Evolutionary conservation across 441 rosid species (phyloP).

Genomic region (Populus hybrid): DNA sequence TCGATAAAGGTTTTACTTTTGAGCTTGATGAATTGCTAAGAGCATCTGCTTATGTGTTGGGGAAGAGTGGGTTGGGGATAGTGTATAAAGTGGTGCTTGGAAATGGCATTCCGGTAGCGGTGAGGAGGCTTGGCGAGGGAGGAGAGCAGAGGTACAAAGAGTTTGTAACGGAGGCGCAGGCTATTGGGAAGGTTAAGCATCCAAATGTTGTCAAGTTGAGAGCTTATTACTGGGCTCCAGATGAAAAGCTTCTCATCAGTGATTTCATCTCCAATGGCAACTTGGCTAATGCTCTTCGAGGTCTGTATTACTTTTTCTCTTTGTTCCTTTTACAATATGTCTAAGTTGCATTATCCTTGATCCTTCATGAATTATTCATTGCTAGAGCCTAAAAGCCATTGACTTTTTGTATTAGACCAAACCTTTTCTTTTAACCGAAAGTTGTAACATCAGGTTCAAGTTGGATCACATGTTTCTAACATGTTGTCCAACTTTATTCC

Average conservation of each 20-base stretch:
- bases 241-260: conserved; percentile 88
- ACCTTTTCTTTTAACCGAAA: neutral
- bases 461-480: neutral
- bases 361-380: neutral
- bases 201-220: conserved; percentile 83
- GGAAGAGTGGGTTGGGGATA: conserved; percentile 93
- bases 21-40: conserved; percentile 87
- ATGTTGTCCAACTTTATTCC: neutral
- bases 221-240: conserved; percentile 96
- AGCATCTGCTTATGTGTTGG: conserved; percentile 94
- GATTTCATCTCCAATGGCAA: conserved; percentile 90
- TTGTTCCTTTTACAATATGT: neutral
- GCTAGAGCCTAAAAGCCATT: neutral
- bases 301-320: conserved; percentile 29
- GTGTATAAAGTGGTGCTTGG: conserved; percentile 95
- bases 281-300: conserved; percentile 72
- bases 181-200: conserved; percentile 87
- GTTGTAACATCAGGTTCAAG: neutral
- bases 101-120: conserved; percentile 91
- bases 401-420: neutral
- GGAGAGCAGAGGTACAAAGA: conserved; percentile 85
- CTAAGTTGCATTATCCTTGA: neutral
- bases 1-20: conserved; percentile 78
- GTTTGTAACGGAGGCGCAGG: conserved; percentile 83
- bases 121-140: conserved; percentile 89